Conservation (phyloP, 2,329 filamentous ascomycete species). For the Aspergillus felis region DNA sequence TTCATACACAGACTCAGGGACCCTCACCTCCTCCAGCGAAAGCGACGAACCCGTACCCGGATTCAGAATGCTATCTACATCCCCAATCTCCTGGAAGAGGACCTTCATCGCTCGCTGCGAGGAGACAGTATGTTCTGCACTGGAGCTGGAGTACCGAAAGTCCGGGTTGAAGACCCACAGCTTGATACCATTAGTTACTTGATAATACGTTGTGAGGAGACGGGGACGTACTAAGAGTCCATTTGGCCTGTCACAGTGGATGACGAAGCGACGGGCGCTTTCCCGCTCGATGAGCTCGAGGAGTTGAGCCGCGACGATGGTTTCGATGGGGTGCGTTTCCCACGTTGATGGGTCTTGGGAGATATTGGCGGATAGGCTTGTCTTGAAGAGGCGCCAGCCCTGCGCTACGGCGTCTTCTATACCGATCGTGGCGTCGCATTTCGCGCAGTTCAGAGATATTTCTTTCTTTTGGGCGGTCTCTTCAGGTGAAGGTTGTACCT, state of each 20-base stretch:
- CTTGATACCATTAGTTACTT: conserved; percentile 18
- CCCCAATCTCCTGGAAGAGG: conserved; percentile 44
- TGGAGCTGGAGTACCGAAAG: conserved; percentile 52
- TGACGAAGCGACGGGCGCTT: conserved; percentile 53
- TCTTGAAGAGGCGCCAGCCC: conserved; percentile 51
- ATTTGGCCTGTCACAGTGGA: conserved; percentile 36
- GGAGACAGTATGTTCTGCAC: conserved; percentile 25
- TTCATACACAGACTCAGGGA: conserved; percentile 36
- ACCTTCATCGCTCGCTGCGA: conserved; percentile 54
- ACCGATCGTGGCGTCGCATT: conserved; percentile 30
- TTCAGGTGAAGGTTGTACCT: conserved; percentile 26
- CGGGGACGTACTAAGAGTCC: conserved; percentile 36
- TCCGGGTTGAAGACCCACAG: conserved; percentile 61
- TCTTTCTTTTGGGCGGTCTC: not conserved
- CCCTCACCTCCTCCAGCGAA: conserved; percentile 48
- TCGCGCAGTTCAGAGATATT: conserved; percentile 22
- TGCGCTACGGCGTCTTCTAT: conserved; percentile 39
- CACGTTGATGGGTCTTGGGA: conserved; percentile 19
- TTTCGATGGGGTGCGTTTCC: conserved; percentile 33
- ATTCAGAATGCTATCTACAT: conserved; percentile 21
- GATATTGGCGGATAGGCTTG: conserved; percentile 33
- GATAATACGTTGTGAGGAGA: not conserved
- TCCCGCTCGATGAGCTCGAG: conserved; percentile 54
- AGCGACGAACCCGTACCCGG: conserved; percentile 37
- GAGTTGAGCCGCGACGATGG: conserved; percentile 51